These are phyloP conservation scores for Coniferiporia sulphurascens DNA, from an alignment of 1,284 basidiomycete species.

Conservation along the genomic window DNA sequence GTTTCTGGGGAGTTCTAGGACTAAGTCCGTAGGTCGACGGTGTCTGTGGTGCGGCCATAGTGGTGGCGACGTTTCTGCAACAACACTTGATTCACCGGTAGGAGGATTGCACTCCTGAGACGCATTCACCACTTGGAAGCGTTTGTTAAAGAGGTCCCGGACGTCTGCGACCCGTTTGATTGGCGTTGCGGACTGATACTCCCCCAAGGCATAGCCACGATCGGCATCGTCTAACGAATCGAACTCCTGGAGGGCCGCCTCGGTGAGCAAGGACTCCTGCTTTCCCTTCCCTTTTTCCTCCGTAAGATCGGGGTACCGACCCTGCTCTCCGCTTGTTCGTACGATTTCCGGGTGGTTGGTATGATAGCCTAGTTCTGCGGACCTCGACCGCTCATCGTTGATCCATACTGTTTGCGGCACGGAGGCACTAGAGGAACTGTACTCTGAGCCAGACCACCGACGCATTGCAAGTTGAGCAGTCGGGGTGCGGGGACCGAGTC, in stretches of 20 bases:
- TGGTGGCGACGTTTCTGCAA: no score
- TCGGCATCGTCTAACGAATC: not conserved
- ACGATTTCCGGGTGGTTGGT: not conserved
- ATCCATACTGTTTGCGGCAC: not conserved
- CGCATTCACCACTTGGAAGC: no score
- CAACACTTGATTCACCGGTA: no score
- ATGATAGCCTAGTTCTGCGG: not conserved
- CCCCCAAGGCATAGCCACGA: not conserved
- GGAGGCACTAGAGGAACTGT: not conserved
- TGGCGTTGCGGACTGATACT: no score
- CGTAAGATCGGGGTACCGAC: not conserved
- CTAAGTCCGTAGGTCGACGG: no score
- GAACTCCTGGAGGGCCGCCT: conserved; percentile 2
- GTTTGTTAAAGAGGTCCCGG: no score
- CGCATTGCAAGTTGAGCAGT: not conserved
- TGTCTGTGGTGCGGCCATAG: no score
- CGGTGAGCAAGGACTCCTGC: not conserved
- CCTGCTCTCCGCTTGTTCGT: not conserved
- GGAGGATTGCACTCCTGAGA: no score
- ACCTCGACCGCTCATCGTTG: not conserved
- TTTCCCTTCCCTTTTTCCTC: conserved; percentile 1
- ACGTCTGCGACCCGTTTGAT: no score
- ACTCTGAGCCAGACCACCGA: not conserved
- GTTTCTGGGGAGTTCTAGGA: not conserved
- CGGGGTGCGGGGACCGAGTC: not conserved